Evolutionary conservation across 2,329 filamentous ascomycete genomes (phyloP).

Genomic region (Cladobotryum protrusum): DNA sequence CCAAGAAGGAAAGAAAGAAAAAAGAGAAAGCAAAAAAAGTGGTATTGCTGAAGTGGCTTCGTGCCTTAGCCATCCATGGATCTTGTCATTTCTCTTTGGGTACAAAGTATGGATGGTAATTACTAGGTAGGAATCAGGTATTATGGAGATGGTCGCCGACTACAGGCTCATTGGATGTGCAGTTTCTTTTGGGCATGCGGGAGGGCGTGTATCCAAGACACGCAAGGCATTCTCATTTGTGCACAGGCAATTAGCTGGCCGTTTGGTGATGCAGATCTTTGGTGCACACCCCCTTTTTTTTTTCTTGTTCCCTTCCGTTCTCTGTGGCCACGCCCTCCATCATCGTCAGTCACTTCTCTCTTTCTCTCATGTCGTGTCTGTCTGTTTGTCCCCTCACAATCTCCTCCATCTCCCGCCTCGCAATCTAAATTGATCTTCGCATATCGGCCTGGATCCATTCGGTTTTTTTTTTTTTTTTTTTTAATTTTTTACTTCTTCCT

Average conservation of each 20-base stretch:
- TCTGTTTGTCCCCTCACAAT: not conserved
- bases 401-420: slow-evolving; percentile 1
- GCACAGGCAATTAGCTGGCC: not conserved
- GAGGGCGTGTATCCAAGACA: not conserved
- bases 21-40: not conserved
- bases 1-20: not conserved
- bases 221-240: not conserved
- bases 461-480: not conserved
- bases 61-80: no score
- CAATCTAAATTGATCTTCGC: slow-evolving; percentile 4
- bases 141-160: no score
- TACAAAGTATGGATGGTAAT: no score
- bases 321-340: not conserved
- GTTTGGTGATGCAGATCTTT: slow-evolving; percentile 7
- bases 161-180: no score
- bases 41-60: no score
- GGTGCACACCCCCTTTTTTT: slow-evolving; percentile 3
- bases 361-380: no score
- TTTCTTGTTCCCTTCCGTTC: slow-evolving; percentile 1
- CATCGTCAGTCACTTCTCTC: no score
- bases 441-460: slow-evolving; percentile 2
- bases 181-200: not conserved
- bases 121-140: no score
- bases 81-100: no score
- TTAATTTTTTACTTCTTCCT: not conserved